Conservation (phyloP, 2,329 filamentous ascomycete genomes). For the Microdochium bolleyi region DNA sequence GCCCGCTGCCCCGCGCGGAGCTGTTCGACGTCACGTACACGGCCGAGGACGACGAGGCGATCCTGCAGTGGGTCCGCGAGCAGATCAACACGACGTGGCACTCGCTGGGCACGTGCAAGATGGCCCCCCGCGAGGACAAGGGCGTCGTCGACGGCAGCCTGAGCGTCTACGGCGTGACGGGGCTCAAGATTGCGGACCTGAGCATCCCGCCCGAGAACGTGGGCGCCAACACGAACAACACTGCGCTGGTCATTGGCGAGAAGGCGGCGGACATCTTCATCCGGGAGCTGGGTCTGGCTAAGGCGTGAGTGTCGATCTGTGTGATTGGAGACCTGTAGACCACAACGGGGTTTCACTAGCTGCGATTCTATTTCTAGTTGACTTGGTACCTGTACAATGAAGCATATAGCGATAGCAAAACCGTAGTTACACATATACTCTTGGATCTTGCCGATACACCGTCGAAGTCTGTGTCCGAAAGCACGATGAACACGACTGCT, state of each 20-base stretch:
- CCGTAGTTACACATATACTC: too few species aligned
- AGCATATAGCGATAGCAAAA: background rate
- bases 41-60: slow-evolving; percentile 34
- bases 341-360: background rate
- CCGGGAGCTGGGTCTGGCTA: slow-evolving; percentile 19
- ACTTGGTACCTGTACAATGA: too few species aligned
- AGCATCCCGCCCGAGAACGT: slow-evolving; percentile 26
- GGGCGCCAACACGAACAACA: slow-evolving; percentile 37
- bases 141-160: slow-evolving; percentile 32
- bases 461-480: too few species aligned
- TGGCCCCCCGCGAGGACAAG: slow-evolving; percentile 27
- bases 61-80: slow-evolving; percentile 31
- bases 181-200: slow-evolving; percentile 29
- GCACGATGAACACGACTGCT: too few species aligned
- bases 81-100: slow-evolving; percentile 32
- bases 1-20: slow-evolving; percentile 13
- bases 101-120: slow-evolving; percentile 30
- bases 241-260: slow-evolving; percentile 40
- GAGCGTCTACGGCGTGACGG: slow-evolving; percentile 30
- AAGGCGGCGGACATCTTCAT: slow-evolving; percentile 33
- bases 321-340: background rate
- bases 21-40: slow-evolving; percentile 37
- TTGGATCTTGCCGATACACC: too few species aligned
- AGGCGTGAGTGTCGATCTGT: background rate
- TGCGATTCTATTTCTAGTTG: background rate